phyloP scores from a whole-genome alignment of 805 yeast species.

The Candida khao-thaluensis region DNA sequence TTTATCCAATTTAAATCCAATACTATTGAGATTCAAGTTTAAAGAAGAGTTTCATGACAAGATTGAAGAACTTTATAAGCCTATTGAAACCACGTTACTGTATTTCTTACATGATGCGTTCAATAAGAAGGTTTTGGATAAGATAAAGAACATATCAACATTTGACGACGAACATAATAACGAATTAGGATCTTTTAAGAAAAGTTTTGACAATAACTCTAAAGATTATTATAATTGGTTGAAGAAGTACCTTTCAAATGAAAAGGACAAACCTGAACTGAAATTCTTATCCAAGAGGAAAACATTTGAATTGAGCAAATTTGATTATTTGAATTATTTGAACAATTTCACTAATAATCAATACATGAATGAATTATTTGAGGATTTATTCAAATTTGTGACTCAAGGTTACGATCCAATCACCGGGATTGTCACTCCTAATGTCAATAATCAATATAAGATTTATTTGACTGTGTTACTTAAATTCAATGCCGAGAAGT shows the following conservation, averaged over 20 bases:
- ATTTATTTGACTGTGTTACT: slow-evolving; percentile 34
- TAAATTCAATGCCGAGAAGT: slow-evolving; percentile 41
- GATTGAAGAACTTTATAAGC: slow-evolving; percentile 28
- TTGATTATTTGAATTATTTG: slow-evolving; percentile 46
- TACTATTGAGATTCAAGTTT: slow-evolving; percentile 23
- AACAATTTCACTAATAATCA: slow-evolving; percentile 38
- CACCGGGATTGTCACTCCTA: slow-evolving; percentile 5
- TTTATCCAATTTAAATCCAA: slow-evolving; percentile 26
- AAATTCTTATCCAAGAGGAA: slow-evolving; percentile 35
- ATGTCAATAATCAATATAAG: slow-evolving; percentile 22
- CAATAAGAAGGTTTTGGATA: slow-evolving; percentile 26
- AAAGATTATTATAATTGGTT: slow-evolving; percentile 46
- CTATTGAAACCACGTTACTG: slow-evolving; percentile 31
- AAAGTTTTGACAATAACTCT: slow-evolving; percentile 38
- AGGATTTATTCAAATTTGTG: slow-evolving; percentile 35
- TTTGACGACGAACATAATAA: slow-evolving; percentile 18
- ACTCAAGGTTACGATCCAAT: background rate
- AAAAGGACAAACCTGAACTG: slow-evolving; percentile 43
- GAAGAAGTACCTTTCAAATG: slow-evolving; percentile 42
- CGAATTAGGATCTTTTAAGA: slow-evolving; percentile 27
- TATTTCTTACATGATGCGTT: slow-evolving; percentile 30
- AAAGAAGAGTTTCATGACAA: slow-evolving; percentile 24
- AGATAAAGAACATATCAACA: slow-evolving; percentile 19
- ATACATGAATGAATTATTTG: slow-evolving; percentile 37
- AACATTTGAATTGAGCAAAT: slow-evolving; percentile 42